These are phyloP conservation scores for Cardiospermum halicacabum DNA, from an alignment of 345 rosid species.

Conservation along the genomic window DNA sequence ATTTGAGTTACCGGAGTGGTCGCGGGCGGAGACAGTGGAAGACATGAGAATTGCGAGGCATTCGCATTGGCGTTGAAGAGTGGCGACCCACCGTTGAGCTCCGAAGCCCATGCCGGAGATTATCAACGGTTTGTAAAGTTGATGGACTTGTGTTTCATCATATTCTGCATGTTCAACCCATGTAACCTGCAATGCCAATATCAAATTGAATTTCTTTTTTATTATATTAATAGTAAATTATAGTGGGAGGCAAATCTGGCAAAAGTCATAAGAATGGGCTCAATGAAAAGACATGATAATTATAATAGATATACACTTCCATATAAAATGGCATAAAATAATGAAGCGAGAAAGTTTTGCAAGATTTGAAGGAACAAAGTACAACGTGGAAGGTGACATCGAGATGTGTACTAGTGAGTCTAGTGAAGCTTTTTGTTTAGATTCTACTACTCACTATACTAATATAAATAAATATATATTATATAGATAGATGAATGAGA, in stretches of 20 bases:
- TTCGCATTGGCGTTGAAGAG: slow-evolving; percentile 90
- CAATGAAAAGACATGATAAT: slow-evolving; percentile 27
- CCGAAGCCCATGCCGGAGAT: slow-evolving; percentile 85
- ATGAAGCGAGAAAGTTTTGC: slow-evolving; percentile 9
- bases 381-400: slow-evolving; percentile 27
- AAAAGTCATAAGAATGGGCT: slow-evolving; percentile 33
- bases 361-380: slow-evolving; percentile 31
- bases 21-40: slow-evolving; percentile 44
- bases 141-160: slow-evolving; percentile 67
- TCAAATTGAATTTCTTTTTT: too few species aligned
- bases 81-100: slow-evolving; percentile 87
- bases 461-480: too few species aligned
- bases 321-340: slow-evolving; percentile 15
- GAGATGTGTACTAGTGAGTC: slow-evolving; percentile 40
- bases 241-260: slow-evolving; percentile 23
- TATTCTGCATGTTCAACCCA: slow-evolving; percentile 98
- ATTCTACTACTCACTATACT: neutral
- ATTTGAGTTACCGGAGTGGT: slow-evolving; percentile 42
- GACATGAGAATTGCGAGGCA: slow-evolving; percentile 94
- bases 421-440: slow-evolving; percentile 10
- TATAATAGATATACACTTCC: neutral
- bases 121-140: slow-evolving; percentile 58
- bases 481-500: neutral
- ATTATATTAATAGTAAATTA: neutral
- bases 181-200: slow-evolving; percentile 76